phyloP scores from a whole-genome alignment of 352 stramenopile genomes.

The Globisporangium acanthophoron region DNA sequence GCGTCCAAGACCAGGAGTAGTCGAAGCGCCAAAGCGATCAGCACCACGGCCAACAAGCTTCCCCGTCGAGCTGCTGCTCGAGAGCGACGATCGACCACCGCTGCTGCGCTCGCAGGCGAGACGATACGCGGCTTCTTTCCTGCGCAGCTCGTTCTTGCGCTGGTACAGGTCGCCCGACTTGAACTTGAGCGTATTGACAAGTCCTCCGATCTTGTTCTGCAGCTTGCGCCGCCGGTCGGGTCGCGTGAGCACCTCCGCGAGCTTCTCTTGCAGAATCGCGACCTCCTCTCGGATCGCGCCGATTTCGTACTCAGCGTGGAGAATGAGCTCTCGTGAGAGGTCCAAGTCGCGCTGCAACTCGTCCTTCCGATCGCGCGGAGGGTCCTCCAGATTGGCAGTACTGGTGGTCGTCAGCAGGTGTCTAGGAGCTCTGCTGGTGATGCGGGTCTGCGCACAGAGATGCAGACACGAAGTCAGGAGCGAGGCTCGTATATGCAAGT shows the following conservation, averaged over 20 bases:
- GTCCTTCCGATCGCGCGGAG: slow-evolving; percentile 3
- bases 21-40: neutral
- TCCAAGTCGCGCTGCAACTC: slow-evolving; percentile 44
- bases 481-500: no score
- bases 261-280: slow-evolving; percentile 33
- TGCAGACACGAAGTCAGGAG: no score
- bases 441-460: neutral
- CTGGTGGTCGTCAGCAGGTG: neutral
- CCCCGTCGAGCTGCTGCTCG: neutral
- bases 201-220: slow-evolving; percentile 37
- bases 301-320: slow-evolving; percentile 58
- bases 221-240: slow-evolving; percentile 43
- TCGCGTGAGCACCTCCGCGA: slow-evolving; percentile 20
- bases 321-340: slow-evolving; percentile 51
- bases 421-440: neutral
- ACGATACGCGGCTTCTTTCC: slow-evolving; percentile 43
- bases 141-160: slow-evolving; percentile 65
- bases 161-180: slow-evolving; percentile 67
- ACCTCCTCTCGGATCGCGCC: slow-evolving; percentile 53
- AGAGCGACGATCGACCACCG: neutral
- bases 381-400: neutral
- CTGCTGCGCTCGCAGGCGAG: slow-evolving; percentile 9
- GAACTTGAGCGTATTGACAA: slow-evolving; percentile 61
- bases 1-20: neutral
- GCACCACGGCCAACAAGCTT: neutral